Conservation (phyloP, 176 grass and related monocot species). For the Chloris gayana region DNA sequence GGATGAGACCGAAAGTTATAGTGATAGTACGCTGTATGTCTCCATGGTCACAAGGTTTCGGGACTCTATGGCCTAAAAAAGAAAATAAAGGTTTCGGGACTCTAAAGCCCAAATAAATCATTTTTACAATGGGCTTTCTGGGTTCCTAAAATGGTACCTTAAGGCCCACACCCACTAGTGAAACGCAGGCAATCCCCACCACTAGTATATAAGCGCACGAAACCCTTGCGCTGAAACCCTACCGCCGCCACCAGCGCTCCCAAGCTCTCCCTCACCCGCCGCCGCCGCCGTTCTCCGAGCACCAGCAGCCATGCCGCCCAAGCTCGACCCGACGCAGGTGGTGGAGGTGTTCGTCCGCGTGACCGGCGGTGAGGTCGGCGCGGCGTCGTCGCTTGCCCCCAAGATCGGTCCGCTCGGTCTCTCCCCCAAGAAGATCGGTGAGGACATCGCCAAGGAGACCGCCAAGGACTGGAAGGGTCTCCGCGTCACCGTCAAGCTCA, state of each 20-base stretch:
- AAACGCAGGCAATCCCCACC: not conserved
- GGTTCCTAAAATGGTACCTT: not conserved
- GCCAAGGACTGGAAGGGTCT: conserved; percentile 90
- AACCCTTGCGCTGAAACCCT: not conserved
- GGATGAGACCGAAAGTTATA: too few relatives aligned
- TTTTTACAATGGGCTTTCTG: not conserved
- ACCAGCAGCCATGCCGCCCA: conserved; percentile 59
- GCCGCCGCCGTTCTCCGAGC: not conserved
- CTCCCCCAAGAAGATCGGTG: conserved; percentile 80
- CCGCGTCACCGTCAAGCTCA: conserved; percentile 85
- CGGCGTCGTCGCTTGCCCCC: conserved; percentile 69
- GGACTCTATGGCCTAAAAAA: too few relatives aligned
- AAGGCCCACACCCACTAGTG: not conserved
- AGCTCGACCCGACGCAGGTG: conserved; percentile 70
- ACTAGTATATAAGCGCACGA: not conserved
- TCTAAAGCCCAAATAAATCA: not conserved
- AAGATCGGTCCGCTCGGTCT: conserved; percentile 83
- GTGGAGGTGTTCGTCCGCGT: conserved; percentile 72
- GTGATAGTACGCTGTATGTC: too few relatives aligned
- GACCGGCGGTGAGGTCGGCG: conserved; percentile 73
- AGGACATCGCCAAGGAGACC: conserved; percentile 88
- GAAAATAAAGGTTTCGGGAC: too few relatives aligned
- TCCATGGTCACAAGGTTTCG: too few relatives aligned
- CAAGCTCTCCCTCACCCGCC: conserved; percentile 2
- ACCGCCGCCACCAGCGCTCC: conserved; percentile 5